phyloP scores from a whole-genome alignment of 495 filamentous ascomycete genomes.

The Tuber magnatum region DNA sequence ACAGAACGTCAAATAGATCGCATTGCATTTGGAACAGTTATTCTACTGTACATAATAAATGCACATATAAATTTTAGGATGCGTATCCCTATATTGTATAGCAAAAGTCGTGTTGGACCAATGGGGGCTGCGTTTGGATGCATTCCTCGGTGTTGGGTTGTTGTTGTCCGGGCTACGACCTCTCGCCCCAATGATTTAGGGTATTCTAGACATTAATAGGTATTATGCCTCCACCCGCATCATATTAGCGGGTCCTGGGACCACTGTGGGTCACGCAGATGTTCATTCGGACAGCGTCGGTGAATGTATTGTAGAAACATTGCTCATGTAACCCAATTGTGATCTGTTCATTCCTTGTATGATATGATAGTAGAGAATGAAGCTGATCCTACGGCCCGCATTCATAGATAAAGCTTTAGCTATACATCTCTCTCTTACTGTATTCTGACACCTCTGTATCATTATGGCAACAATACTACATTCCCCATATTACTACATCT shows the following conservation, averaged over 20 bases:
- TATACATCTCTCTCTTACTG: neutral
- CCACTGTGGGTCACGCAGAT: neutral
- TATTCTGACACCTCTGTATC: neutral
- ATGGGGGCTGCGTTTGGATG: neutral
- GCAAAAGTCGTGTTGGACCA: neutral
- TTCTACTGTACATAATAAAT: neutral
- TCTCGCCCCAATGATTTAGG: neutral
- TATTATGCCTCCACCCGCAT: neutral
- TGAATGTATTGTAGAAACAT: neutral
- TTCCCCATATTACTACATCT: neutral
- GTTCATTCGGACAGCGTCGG: neutral
- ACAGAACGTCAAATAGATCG: neutral
- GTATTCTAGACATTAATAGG: neutral
- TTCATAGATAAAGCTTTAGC: neutral
- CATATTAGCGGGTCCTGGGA: neutral
- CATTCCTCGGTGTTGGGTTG: neutral
- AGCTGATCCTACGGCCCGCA: neutral
- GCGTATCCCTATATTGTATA: neutral
- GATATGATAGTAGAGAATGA: neutral
- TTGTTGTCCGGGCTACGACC: neutral
- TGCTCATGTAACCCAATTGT: neutral
- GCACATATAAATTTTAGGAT: neutral
- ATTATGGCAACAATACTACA: neutral
- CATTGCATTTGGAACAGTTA: neutral
- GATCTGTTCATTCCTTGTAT: neutral